Conservation (phyloP, 805 yeast genomes). For the Middelhovenomyces tepae region DNA sequence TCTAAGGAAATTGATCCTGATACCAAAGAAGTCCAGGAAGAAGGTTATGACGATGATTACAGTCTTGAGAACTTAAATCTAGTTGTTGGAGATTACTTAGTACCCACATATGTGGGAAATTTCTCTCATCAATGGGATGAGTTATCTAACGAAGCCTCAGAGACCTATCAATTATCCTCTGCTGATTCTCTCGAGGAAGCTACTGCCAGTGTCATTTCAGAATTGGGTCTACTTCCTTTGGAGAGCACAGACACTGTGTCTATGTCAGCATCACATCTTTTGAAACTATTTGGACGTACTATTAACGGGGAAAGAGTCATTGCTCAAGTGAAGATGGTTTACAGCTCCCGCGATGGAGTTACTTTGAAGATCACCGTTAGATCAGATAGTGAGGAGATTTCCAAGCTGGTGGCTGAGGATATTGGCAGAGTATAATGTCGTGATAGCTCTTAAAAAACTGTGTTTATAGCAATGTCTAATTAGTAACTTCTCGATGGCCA, state of each 20-base stretch:
- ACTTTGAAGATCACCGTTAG: slow-evolving; percentile 38
- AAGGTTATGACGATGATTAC: slow-evolving; percentile 90
- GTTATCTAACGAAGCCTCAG: slow-evolving; percentile 47
- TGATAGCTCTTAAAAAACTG: too few species aligned
- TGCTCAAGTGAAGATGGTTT: slow-evolving; percentile 35
- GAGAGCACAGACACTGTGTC: slow-evolving; percentile 65
- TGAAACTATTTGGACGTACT: slow-evolving; percentile 79
- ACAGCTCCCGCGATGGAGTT: slow-evolving; percentile 35
- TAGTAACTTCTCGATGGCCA: too few species aligned
- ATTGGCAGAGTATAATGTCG: slow-evolving; percentile 16
- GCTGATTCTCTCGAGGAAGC: slow-evolving; percentile 42
- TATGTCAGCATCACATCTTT: slow-evolving; percentile 47
- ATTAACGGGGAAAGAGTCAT: slow-evolving; percentile 38
- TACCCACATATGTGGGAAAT: slow-evolving; percentile 69
- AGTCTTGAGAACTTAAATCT: slow-evolving; percentile 74
- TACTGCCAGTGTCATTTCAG: slow-evolving; percentile 43
- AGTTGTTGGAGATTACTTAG: slow-evolving; percentile 71
- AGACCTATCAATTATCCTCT: slow-evolving; percentile 57
- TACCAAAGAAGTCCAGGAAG: slow-evolving; percentile 61
- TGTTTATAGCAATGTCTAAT: too few species aligned
- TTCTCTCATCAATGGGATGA: slow-evolving; percentile 70
- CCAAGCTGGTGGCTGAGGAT: slow-evolving; percentile 41
- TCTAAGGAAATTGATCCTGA: slow-evolving; percentile 72
- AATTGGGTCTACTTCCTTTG: slow-evolving; percentile 59
- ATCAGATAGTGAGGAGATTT: slow-evolving; percentile 36